Conservation (phyloP, 371 early-diverging fungal genomes). For the Apophysomyces elegans region DNA sequence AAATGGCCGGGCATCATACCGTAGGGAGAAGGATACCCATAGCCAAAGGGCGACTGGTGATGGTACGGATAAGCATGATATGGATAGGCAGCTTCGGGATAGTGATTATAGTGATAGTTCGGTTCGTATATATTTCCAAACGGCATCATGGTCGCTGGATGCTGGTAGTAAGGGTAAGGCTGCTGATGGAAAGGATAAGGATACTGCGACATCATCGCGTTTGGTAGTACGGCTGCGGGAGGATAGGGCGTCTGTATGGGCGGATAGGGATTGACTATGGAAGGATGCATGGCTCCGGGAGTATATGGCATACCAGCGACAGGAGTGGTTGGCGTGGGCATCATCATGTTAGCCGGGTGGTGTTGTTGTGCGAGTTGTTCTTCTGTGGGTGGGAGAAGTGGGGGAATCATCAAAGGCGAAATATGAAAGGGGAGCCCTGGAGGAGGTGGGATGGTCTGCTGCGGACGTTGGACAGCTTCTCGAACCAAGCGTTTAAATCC, state of each 20-base stretch:
- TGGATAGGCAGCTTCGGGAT: neutral
- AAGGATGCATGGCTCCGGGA: neutral
- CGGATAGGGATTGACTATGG: too few species aligned
- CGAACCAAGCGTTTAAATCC: neutral
- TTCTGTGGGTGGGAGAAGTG: neutral
- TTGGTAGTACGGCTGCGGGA: neutral
- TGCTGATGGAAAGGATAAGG: neutral
- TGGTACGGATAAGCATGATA: neutral
- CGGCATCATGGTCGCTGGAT: neutral
- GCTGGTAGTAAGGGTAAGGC: neutral
- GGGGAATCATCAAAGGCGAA: neutral
- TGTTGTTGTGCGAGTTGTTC: neutral
- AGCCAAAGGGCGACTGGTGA: neutral
- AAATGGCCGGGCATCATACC: neutral
- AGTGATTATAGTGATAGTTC: neutral
- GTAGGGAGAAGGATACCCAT: neutral
- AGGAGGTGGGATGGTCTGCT: neutral
- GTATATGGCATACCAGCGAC: neutral
- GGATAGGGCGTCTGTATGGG: neutral
- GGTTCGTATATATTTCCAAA: slow-evolving; percentile 6
- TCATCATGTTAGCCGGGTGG: slow-evolving; percentile 2
- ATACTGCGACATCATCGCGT: neutral
- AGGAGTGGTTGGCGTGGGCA: neutral
- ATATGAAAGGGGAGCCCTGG: neutral
- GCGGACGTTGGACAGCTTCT: neutral